Base-by-base conservation (phyloP, 2,329 filamentous ascomycete species). In the Penicillium palitans region DNA sequence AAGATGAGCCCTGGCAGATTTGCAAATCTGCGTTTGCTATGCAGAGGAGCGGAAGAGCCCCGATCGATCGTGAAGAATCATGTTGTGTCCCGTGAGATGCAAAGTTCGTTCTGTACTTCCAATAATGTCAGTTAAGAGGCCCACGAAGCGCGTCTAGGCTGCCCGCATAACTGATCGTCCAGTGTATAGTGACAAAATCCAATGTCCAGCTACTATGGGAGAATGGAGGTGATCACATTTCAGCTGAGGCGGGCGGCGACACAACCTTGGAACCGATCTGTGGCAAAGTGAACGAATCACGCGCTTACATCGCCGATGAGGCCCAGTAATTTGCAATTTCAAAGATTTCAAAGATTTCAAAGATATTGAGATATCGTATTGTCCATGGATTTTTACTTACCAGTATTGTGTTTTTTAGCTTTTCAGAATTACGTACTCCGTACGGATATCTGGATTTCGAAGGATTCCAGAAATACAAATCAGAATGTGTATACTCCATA, bases 181-280 rank as follows among this genome's bases (percentile, higher is more conserved):
- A 40, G 24, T 52, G 19, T 25, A 44, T 5, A 24, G 25, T 52
- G n/a, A 25, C n/a, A 40, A 2, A 25, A n/a, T 25, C n/a, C 35
- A 25, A 33, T 42, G 25, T 31, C 19, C 2, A 52, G 40, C 19
- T 37, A 21, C 21, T 13, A 8, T 45, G 12, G 17, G 3, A 50
- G 24, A 52, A 42, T 57, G 42, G 31, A 53, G 55, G 49, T 35
- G 33, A 45, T 57, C 49, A 57, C 27, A 53, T 57, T 53, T 53
- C 19, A 54, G 35, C 19, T 25, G 41, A n/a, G 46, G 19, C 13
- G 12, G 31, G 21, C 52, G 31, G 21, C 42, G 35, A 41, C 17
- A 41, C 39, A 50, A 27, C 25, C 25, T 6, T 25, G 24, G 5
- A 25, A 25, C 19, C 25, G 15, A 48, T 54, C 27, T 45, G 42